Conservation (phyloP, 2,329 filamentous ascomycete genomes). For the Geosmithia morbida region DNA sequence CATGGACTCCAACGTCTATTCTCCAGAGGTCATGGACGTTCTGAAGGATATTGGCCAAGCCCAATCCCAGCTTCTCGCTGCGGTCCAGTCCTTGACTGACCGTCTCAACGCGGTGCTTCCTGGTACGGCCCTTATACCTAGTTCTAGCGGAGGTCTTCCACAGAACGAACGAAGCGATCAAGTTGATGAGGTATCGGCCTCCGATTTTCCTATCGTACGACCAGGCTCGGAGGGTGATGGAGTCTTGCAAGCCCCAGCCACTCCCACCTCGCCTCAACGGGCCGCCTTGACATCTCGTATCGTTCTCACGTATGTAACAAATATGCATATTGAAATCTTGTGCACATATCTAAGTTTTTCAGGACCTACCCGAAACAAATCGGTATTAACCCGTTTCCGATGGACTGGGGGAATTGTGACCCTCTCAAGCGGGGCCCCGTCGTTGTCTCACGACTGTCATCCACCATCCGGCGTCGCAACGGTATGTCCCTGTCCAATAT, state of each 20-base stretch:
- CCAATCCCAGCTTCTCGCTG: slow-evolving; percentile 24
- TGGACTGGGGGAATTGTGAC: slow-evolving; percentile 77
- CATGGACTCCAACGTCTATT: slow-evolving; percentile 1
- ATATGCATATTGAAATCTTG: not conserved
- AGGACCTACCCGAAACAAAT: slow-evolving; percentile 86
- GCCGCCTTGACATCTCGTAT: slow-evolving; percentile 37
- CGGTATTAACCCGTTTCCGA: slow-evolving; percentile 78
- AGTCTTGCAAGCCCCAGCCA: slow-evolving; percentile 8
- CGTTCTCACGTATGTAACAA: slow-evolving; percentile 29
- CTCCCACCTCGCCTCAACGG: slow-evolving; percentile 19
- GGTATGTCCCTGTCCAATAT: slow-evolving; percentile 31
- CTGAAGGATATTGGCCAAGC: slow-evolving; percentile 26
- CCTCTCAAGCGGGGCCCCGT: slow-evolving; percentile 68
- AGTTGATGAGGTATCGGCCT: not conserved
- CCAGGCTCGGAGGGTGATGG: not conserved
- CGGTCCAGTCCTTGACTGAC: slow-evolving; percentile 22
- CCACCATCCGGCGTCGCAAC: slow-evolving; percentile 69
- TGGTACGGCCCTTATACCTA: not conserved
- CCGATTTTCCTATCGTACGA: slow-evolving; percentile 1
- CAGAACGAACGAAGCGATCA: not conserved
- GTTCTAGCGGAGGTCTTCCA: not conserved
- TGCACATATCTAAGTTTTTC: slow-evolving; percentile 1
- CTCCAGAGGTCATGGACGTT: slow-evolving; percentile 9
- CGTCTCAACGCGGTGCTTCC: slow-evolving; percentile 6
- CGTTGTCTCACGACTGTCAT: slow-evolving; percentile 63